These are phyloP conservation scores for Beauveria pseudobassiana DNA, from an alignment of 2,329 filamentous ascomycete species.

Conservation along the genomic window DNA sequence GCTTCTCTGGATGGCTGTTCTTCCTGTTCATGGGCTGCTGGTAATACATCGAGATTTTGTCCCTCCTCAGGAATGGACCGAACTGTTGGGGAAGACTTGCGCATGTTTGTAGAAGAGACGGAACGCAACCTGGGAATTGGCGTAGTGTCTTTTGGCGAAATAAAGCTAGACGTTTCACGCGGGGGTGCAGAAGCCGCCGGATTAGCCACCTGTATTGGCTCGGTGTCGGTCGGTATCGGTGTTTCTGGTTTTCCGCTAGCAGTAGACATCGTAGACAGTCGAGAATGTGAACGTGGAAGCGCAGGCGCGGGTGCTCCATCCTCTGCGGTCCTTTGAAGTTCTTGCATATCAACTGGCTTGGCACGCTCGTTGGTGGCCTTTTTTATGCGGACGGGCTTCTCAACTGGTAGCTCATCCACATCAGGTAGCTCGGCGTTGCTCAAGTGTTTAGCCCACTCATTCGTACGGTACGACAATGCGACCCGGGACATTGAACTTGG, in stretches of 20 bases:
- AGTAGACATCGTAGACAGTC: slow-evolving; percentile 18
- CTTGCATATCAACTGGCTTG: slow-evolving; percentile 55
- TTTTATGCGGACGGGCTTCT: slow-evolving; percentile 23
- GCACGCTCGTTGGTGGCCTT: slow-evolving; percentile 37
- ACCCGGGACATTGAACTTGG: slow-evolving; percentile 68
- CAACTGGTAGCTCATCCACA: slow-evolving; percentile 50
- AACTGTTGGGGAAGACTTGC: slow-evolving; percentile 23
- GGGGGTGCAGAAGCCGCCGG: not conserved
- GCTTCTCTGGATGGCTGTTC: slow-evolving; percentile 4
- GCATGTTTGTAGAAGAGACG: slow-evolving; percentile 16
- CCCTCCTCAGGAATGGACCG: slow-evolving; percentile 40
- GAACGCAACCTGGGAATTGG: slow-evolving; percentile 16
- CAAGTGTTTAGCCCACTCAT: slow-evolving; percentile 93
- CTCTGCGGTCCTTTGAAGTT: slow-evolving; percentile 56
- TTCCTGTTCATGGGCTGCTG: slow-evolving; percentile 18
- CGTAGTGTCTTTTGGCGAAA: slow-evolving; percentile 12
- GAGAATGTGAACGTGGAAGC: slow-evolving; percentile 23
- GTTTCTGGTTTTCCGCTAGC: not conserved
- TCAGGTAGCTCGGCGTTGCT: slow-evolving; percentile 67
- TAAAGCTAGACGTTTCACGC: not conserved
- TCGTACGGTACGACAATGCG: slow-evolving; percentile 77
- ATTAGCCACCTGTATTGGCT: not conserved
- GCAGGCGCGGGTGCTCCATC: slow-evolving; percentile 34
- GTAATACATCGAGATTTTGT: not conserved
- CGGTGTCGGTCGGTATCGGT: not conserved